phyloP scores from a whole-genome alignment of 495 filamentous ascomycete species.

The Aspergillus biplanus region DNA sequence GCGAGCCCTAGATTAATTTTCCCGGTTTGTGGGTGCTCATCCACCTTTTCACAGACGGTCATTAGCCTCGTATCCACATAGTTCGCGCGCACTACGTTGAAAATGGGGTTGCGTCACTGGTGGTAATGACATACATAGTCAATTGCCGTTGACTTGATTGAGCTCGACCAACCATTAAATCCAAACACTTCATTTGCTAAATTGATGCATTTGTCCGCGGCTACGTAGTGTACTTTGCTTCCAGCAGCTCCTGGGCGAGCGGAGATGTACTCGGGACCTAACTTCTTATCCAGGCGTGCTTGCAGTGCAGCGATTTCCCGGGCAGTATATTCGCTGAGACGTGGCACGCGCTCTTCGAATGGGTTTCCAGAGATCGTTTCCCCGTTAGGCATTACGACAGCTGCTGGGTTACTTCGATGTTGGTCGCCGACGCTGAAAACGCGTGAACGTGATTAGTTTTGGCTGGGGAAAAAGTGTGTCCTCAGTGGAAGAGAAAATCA shows the following conservation, averaged over 20 bases:
- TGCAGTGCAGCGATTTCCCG: constrained; percentile 87
- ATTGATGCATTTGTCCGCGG: constrained; percentile 90
- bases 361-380: constrained; percentile 62
- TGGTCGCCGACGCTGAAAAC: constrained; percentile 75
- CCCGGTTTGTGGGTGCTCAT: constrained; percentile 61
- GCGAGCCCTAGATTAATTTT: constrained; percentile 83
- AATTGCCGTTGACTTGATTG: constrained; percentile 84
- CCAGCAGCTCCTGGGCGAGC: constrained; percentile 78
- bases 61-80: constrained; percentile 28
- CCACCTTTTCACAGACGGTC: constrained; percentile 51
- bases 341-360: constrained; percentile 70
- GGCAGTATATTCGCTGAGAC: constrained; percentile 81
- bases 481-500: not conserved
- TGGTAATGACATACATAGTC: constrained; percentile 69
- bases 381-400: constrained; percentile 44
- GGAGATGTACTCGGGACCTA: constrained; percentile 97
- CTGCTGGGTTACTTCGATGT: constrained; percentile 54
- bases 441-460: constrained; percentile 30
- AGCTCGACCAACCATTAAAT: constrained; percentile 97
- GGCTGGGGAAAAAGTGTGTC: not conserved
- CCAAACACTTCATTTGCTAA: constrained; percentile 98
- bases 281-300: constrained; percentile 81
- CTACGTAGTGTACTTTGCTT: constrained; percentile 86
- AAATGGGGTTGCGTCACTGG: not conserved
- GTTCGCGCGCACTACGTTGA: not conserved